A percentile compares a stretch with the other conserved stretches of the same genome.
Evolutionary conservation across 352 stramenopile genomes (phyloP).

Genomic region (Pythium aphanidermatum): DNA sequence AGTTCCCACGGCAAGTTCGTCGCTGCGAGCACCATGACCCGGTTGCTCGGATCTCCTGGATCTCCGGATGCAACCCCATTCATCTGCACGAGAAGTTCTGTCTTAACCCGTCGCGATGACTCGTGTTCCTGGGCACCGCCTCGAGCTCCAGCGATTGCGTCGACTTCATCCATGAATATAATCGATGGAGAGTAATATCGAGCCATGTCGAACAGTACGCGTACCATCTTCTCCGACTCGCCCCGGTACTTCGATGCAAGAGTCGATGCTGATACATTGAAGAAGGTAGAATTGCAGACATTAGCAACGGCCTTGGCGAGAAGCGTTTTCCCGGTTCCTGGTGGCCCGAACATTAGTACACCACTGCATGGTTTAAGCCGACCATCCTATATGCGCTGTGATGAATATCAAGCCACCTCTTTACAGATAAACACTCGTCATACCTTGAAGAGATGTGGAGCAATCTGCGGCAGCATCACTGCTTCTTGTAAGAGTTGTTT

Average conservation of each 20-base stretch:
- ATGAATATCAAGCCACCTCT: background rate
- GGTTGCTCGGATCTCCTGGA: constrained; percentile 29
- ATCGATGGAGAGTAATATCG: constrained; percentile 95
- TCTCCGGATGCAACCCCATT: constrained; percentile 83
- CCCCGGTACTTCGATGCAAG: constrained; percentile 92
- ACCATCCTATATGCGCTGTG: constrained; percentile 38
- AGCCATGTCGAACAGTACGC: constrained; percentile 97
- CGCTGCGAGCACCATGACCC: constrained; percentile 87
- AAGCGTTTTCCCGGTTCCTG: constrained; percentile 88
- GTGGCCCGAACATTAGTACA: constrained; percentile 84
- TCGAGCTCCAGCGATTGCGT: constrained; percentile 85
- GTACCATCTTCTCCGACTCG: constrained; percentile 95
- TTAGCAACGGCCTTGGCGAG: constrained; percentile 88
- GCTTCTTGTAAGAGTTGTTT: constrained; percentile 84
- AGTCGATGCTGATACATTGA: constrained; percentile 94
- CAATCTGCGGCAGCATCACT: constrained; percentile 84
- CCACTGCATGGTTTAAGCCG: constrained; percentile 78
- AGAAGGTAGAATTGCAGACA: constrained; percentile 97
- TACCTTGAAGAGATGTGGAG: constrained; percentile 78
- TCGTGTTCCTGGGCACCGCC: constrained; percentile 78
- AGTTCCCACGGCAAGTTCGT: constrained; percentile 93
- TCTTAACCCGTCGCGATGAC: constrained; percentile 92
- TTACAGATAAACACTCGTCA: background rate
- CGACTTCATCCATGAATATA: constrained; percentile 99
- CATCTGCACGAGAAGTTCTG: constrained; percentile 97